A percentile compares a stretch with the other conserved stretches of the same genome.
phyloP scores from a whole-genome alignment of 2,329 filamentous ascomycete genomes.

The Trichoderma breve region DNA sequence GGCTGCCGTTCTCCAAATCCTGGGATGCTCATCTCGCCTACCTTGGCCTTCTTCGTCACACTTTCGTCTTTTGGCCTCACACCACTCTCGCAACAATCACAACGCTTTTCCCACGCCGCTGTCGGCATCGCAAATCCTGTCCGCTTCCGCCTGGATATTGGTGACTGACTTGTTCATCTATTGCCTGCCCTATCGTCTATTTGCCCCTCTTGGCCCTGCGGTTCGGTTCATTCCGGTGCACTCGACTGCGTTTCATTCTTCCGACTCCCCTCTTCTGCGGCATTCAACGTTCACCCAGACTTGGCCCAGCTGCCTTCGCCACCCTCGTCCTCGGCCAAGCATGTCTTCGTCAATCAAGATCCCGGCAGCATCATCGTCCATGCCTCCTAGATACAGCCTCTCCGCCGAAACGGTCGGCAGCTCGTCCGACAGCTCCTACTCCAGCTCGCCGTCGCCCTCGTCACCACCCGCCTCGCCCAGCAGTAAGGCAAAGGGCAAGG shows the following conservation, averaged over 20 bases:
- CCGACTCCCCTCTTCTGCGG: conserved; percentile 5
- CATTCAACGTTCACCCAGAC: conserved; percentile 3
- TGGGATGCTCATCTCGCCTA: conserved; percentile 15
- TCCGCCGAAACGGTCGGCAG: conserved; percentile 47
- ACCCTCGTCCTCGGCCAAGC: conserved; percentile 25
- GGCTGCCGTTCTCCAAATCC: not conserved
- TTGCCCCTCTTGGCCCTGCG: not conserved
- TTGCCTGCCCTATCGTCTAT: not conserved
- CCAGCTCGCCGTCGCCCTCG: conserved; percentile 49
- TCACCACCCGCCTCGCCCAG: conserved; percentile 57
- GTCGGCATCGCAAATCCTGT: not conserved
- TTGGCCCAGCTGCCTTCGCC: conserved; percentile 10
- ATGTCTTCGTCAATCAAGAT: conserved; percentile 73
- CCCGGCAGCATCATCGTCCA: conserved; percentile 45
- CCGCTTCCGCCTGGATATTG: not conserved
- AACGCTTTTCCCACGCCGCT: conserved; percentile 23
- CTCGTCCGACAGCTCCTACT: conserved; percentile 44
- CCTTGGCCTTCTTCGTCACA: conserved; percentile 15
- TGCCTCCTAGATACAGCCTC: conserved; percentile 36
- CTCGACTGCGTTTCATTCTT: not conserved
- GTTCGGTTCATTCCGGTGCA: not conserved
- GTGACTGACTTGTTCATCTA: not conserved
- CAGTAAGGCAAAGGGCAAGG: conserved; percentile 34
- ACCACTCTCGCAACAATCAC: conserved; percentile 24
- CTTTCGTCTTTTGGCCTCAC: conserved; percentile 17